phyloP scores from a whole-genome alignment of 768 basidiomycete genomes.

The Russula vinacea region DNA sequence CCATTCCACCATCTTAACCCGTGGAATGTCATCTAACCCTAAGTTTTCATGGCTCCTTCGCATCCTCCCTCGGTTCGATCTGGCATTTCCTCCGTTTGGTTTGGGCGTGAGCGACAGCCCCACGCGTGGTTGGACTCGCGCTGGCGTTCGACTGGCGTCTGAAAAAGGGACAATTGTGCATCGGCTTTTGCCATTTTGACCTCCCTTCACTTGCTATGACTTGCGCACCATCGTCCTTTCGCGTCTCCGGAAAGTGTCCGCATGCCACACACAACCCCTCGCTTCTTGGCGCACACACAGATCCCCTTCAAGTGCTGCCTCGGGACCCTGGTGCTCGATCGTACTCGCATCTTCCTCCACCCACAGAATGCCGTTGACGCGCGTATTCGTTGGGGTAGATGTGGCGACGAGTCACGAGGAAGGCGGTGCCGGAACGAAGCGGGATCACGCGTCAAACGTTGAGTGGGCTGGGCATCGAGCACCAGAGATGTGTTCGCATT shows the following conservation, averaged over 20 bases:
- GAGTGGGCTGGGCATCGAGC: constrained; percentile 7
- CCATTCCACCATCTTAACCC: constrained; percentile 19
- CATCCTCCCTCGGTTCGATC: constrained; percentile 1
- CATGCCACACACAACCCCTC: constrained; percentile 7
- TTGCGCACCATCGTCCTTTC: constrained; percentile 5
- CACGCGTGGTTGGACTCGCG: background rate
- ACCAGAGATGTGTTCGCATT: constrained; percentile 12
- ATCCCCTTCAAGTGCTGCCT: constrained; percentile 23
- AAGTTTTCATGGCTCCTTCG: background rate
- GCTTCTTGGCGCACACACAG: constrained; percentile 11
- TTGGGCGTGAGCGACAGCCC: constrained; percentile 1
- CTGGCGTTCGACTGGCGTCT: constrained; percentile 8
- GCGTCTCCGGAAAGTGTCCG: constrained; percentile 11
- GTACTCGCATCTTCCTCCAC: constrained; percentile 6
- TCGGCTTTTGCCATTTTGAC: background rate
- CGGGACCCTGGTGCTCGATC: constrained; percentile 22
- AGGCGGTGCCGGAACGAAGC: constrained; percentile 27
- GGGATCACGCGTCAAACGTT: constrained; percentile 11
- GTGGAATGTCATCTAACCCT: constrained; percentile 26
- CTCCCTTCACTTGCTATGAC: constrained; percentile 25
- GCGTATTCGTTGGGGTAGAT: constrained; percentile 15
- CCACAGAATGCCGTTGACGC: constrained; percentile 5
- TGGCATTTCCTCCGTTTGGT: constrained; percentile 1
- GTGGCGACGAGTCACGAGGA: constrained; percentile 19
- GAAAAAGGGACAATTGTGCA: constrained; percentile 13